These are phyloP conservation scores for Colletotrichum trifolii DNA, from an alignment of 2,329 filamentous ascomycete species.

Conservation along the genomic window DNA sequence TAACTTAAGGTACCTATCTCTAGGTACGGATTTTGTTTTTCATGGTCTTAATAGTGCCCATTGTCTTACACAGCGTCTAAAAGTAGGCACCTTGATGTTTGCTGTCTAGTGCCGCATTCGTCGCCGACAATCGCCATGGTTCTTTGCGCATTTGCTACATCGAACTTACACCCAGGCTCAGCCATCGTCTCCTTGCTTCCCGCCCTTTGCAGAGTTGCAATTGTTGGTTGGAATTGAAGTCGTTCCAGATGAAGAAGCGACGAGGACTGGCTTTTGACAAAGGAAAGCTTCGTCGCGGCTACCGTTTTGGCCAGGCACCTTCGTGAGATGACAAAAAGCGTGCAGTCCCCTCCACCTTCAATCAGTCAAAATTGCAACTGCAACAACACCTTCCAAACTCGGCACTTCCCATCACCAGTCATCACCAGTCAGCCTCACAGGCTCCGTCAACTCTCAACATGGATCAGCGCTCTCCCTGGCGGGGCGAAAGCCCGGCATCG, in stretches of 20 bases:
- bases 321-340: constrained; percentile 30
- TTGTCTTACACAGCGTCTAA: constrained; percentile 20
- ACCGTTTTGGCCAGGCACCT: constrained; percentile 19
- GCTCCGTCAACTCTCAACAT: neutral
- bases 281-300: constrained; percentile 19
- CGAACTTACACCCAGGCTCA: neutral
- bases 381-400: neutral
- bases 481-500: constrained; percentile 1
- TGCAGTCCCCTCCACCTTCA: constrained; percentile 4
- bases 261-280: constrained; percentile 23
- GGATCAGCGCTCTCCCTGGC: neutral
- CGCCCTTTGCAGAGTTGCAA: constrained; percentile 5
- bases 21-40: too few relatives aligned
- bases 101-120: constrained; percentile 17
- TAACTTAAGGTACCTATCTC: too few relatives aligned
- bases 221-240: constrained; percentile 22
- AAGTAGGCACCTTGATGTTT: constrained; percentile 19
- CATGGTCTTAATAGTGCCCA: constrained; percentile 2
- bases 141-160: constrained; percentile 2
- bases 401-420: neutral
- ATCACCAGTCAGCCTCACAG: neutral
- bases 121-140: constrained; percentile 24
- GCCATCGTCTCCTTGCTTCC: constrained; percentile 16
- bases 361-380: neutral
- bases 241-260: constrained; percentile 27